A percentile compares a stretch with the other conserved stretches of the same genome.
Evolutionary conservation across 169 alveolate species (phyloP).

Genomic region (Plasmodium adleri): DNA sequence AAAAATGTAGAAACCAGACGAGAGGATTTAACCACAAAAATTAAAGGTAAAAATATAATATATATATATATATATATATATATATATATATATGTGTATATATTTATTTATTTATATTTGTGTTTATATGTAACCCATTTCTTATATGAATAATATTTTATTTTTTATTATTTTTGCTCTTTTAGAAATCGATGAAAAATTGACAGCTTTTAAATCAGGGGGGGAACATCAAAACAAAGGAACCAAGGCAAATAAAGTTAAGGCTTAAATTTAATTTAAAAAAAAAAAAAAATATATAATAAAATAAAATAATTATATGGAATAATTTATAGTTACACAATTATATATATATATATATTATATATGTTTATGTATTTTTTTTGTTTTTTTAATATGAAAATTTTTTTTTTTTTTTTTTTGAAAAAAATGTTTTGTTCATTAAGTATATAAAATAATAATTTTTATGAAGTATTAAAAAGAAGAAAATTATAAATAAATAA

Average conservation of each 20-base stretch:
- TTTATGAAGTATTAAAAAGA: slow-evolving; percentile 2
- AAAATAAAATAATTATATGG: too few species aligned
- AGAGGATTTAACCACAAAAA: slow-evolving; percentile 76
- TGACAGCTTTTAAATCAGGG: slow-evolving; percentile 6
- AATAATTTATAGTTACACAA: too few species aligned
- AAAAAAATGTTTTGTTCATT: slow-evolving; percentile 14
- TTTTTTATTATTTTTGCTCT: slow-evolving; percentile 3
- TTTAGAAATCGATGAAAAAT: slow-evolving; percentile 46
- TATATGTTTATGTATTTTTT: background rate
- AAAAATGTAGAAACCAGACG: slow-evolving; percentile 82
- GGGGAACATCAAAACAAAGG: background rate
- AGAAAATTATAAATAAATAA: background rate
- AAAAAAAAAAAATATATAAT: too few species aligned
- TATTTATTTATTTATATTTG: background rate
- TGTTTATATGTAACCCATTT: background rate
- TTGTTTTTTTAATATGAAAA: background rate
- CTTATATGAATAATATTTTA: background rate
- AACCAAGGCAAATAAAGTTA: slow-evolving; percentile 14
- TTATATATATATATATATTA: background rate
- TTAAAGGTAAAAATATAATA: slow-evolving; percentile 37
- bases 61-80: slow-evolving; percentile 1
- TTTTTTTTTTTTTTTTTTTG: slow-evolving; percentile 6
- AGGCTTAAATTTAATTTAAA: slow-evolving; percentile 4
- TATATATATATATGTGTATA: slow-evolving; percentile 5
- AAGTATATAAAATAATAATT: slow-evolving; percentile 8